Base-by-base conservation (phyloP, 805 yeast species). In the Sugiyamaella marilandica region DNA sequence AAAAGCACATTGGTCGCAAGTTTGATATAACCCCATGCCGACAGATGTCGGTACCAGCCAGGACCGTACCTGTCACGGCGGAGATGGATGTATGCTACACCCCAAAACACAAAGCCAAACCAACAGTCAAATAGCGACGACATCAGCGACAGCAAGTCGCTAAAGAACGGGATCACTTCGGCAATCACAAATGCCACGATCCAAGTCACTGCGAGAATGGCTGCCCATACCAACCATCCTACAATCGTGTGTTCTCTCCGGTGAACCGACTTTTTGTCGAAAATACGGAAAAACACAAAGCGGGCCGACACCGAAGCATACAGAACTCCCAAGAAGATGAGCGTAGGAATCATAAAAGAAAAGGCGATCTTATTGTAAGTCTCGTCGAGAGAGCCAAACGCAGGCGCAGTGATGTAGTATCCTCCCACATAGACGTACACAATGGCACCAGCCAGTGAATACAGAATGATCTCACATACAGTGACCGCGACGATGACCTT, bases 41-140 rank as follows among this genome's bases (percentile, higher is more conserved):
- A 59, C 16, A 74, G 67, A 10, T 53, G 48, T 31, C 57, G 57
- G 61, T 65, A 70, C 39, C 74, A 61, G 13, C 56, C 65, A n/a
- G 65, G 65, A 47, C 66, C 66, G 45, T 65, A 62, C 33, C 66
- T 65, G n/a, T 65, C 66, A 48, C 68, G 66, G 55, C 71, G 71
- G 57, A 79, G 66, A 59, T 75, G 72, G 62, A 78, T 73, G 63
- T 64, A 81, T 0, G 85, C 84, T 31, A 78, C 74, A 13, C 83
- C 69, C 85, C 85, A 81, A 59, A 80, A 81, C 5, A 80, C 78
- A 59, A 79, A 81, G 0, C 85, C 85, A 58, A 81, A 81, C 82
- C 84, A 81, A 63, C 84, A 80, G 63, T 81, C 85, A 60, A 81
- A 81, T 49, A 81, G 67, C 1, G 85, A 80, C 11, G 80, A 76